phyloP scores from a whole-genome alignment of 2,329 filamentous ascomycete genomes.

The Amauroascus verrucosus region DNA sequence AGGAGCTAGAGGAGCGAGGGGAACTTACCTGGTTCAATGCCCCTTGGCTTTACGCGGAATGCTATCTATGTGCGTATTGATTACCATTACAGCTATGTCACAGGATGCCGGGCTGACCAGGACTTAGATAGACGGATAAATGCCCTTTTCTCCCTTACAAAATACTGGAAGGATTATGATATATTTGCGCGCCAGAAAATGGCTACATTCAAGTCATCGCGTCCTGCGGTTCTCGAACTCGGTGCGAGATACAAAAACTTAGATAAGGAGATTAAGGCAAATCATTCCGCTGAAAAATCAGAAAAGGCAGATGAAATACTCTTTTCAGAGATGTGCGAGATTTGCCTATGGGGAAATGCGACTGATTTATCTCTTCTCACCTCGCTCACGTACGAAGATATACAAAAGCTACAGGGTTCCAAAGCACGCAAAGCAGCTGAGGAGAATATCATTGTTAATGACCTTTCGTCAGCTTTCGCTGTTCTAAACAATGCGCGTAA shows the following conservation, averaged over 20 bases:
- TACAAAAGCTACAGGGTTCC: constrained; percentile 88
- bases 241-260: constrained; percentile 69
- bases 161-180: constrained; percentile 82
- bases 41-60: constrained; percentile 86
- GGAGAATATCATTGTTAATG: constrained; percentile 84
- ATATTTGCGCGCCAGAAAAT: constrained; percentile 85
- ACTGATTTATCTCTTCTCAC: constrained; percentile 88
- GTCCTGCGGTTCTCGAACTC: constrained; percentile 72
- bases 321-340: constrained; percentile 89
- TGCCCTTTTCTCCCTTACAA: constrained; percentile 64
- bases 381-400: constrained; percentile 84
- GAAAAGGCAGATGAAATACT: constrained; percentile 63
- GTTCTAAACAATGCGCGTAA: constrained; percentile 55
- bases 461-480: constrained; percentile 63
- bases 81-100: not conserved
- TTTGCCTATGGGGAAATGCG: constrained; percentile 94
- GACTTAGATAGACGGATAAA: constrained; percentile 57
- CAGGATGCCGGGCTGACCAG: not conserved
- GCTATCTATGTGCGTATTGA: constrained; percentile 59
- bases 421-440: constrained; percentile 77
- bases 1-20: constrained; percentile 65
- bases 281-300: constrained; percentile 39
- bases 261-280: constrained; percentile 53
- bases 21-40: constrained; percentile 70
- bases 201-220: constrained; percentile 82